Percentiles rank a stretch among this genome's conserved stretches.
phyloP scores from a whole-genome alignment of 208 protist species.

The Borovskyia barvae region DNA sequence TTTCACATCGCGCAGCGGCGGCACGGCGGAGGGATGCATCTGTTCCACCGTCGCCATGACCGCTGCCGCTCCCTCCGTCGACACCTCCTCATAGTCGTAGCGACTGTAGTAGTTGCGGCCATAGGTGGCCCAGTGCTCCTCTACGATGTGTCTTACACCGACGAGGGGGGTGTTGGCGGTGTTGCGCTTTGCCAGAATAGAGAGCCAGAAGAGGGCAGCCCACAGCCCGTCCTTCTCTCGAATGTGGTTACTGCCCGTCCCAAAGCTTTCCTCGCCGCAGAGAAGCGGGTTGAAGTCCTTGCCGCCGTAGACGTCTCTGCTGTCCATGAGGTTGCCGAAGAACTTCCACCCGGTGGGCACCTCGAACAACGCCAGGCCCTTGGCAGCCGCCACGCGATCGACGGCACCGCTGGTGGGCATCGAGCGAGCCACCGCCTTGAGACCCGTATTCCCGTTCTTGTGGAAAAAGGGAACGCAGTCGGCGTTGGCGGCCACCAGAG shows the following conservation, averaged over 20 bases:
- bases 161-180: conserved; percentile 52
- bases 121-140: conserved; percentile 94
- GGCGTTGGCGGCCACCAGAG: conserved; percentile 94
- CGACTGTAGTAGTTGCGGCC: conserved; percentile 97
- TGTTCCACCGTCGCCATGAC: conserved; percentile 81
- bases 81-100: conserved; percentile 97
- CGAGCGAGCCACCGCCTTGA: conserved; percentile 92
- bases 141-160: conserved; percentile 88
- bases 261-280: conserved; percentile 99
- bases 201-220: conserved; percentile 96
- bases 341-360: conserved; percentile 99
- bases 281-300: conserved; percentile 84
- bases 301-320: conserved; percentile 51
- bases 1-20: conserved; percentile 30
- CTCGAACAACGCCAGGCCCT: conserved; percentile 85
- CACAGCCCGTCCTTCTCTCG: conserved; percentile 99
- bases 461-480: conserved; percentile 93
- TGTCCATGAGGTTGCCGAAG: conserved; percentile 99
- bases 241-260: conserved; percentile 96
- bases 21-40: conserved; percentile 31
- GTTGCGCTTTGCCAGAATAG: conserved; percentile 84
- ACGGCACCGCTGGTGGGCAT: conserved; percentile 96
- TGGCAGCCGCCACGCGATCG: conserved; percentile 82
- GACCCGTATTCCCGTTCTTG: conserved; percentile 10
- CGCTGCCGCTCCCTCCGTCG: conserved; percentile 67